Percentiles rank a stretch among this genome's conserved stretches.
Evolutionary conservation across 345 rosid genomes (phyloP).

Genomic region (Diplotaxis tenuifolia): DNA sequence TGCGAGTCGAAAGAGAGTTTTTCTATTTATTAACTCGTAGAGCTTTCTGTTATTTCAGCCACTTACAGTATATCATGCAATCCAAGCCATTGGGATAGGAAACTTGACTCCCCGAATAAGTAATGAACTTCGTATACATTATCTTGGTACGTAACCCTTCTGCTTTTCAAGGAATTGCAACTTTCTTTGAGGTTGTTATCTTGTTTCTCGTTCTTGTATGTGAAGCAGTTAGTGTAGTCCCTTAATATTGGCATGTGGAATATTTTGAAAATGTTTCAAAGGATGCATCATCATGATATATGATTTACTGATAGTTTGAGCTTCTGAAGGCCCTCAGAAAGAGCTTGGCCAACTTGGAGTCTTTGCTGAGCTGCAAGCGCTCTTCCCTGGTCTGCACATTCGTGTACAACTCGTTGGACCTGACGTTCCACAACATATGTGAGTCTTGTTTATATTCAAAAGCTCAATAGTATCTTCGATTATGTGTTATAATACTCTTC

Average conservation of each 20-base stretch:
- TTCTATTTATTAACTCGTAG: not conserved
- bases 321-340: constrained; percentile 78
- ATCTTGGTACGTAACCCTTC: constrained; percentile 62
- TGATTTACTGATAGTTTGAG: constrained; percentile 31
- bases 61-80: constrained; percentile 67
- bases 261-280: not conserved
- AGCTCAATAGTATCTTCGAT: not conserved
- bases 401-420: constrained; percentile 77
- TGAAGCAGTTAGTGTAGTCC: not conserved
- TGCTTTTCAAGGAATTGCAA: not conserved
- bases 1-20: not conserved
- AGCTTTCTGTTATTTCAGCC: constrained; percentile 55
- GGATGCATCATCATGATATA: constrained; percentile 8
- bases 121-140: constrained; percentile 65
- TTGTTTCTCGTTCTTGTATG: not conserved
- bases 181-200: not conserved
- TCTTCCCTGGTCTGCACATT: constrained; percentile 66
- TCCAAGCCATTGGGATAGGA: constrained; percentile 48
- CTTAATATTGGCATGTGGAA: not conserved
- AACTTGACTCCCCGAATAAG: constrained; percentile 36
- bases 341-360: constrained; percentile 84
- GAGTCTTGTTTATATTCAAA: constrained; percentile 19
- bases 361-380: constrained; percentile 75
- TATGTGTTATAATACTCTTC: not conserved
- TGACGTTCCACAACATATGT: constrained; percentile 69